Base-by-base conservation (phyloP, 169 alveolate species). In the Babesia ovata region DNA sequence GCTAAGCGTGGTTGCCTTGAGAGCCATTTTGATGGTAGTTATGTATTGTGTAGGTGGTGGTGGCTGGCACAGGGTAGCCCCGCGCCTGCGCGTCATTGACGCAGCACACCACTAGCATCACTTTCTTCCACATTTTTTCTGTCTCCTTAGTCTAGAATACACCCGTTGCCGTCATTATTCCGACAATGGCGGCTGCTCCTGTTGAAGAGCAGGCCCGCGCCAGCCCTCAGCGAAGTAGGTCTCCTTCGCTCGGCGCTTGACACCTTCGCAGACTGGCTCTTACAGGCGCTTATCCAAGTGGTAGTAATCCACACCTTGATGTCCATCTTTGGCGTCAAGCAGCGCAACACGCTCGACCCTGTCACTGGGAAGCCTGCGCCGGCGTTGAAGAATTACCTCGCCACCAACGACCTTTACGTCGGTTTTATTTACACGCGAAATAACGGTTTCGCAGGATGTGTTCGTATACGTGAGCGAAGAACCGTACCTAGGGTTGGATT, bases 231-330 rank as follows among this genome's bases (percentile, higher is more conserved):
- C 24, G 54, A 8, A 42, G 76, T 67, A 67, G 48, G 76, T 67
- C 14, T 6, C 54, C 22, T 29, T 13, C 2, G 16, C 45, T 9
- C 21, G 42, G 24, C 24, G 22, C 46, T 12, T 19, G 4, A 54
- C 17, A 16, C 26, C 19, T 0, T 22, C 58, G 9, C 48, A 79
- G 87, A 56, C 66, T 70, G 84, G 87, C 36, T 79, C 13, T 46
- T 57, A 39, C 87, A 71, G 71, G 54, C 50, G 53, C 21, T 79
- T 0, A 26, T 70, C 62, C 74, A 79, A 67, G 36, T 62, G 24
- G 19, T 79, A 21, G 26, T 57, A 36, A 21, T 79, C 58, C 74
- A 75, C 42, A 13, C 70, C 49, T 10, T 79, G 24, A 26, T 52
- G 44, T 70, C 84, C 42, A 48, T 70, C 50, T 79, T 69, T 54